These are phyloP conservation scores for Phytophthora aleatoria DNA, from an alignment of 352 stramenopile genomes.

Conservation along the genomic window DNA sequence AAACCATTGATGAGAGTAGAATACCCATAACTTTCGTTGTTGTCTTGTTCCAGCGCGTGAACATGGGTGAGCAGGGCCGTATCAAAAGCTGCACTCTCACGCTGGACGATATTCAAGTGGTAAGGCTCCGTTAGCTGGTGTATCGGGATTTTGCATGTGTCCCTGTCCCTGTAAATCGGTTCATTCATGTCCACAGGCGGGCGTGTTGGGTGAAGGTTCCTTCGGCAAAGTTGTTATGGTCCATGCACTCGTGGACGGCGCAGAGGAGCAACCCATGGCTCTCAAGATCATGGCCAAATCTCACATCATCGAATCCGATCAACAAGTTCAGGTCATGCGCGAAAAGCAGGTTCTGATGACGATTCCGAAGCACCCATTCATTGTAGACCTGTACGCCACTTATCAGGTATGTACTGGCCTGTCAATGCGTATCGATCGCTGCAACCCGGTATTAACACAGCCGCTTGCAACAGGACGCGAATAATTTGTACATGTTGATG, in stretches of 20 bases:
- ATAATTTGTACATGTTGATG: constrained; percentile 95
- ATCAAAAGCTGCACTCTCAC: constrained; percentile 58
- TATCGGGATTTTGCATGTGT: neutral
- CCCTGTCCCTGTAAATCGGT: neutral
- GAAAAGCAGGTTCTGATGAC: constrained; percentile 92
- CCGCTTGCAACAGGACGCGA: constrained; percentile 66
- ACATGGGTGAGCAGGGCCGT: constrained; percentile 45
- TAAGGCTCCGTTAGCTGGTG: constrained; percentile 18
- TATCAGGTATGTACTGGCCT: constrained; percentile 61
- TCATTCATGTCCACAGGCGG: constrained; percentile 33
- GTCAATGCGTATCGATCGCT: neutral
- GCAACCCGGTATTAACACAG: neutral
- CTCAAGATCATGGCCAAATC: constrained; percentile 95
- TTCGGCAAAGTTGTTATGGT: constrained; percentile 97
- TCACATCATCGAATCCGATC: constrained; percentile 92
- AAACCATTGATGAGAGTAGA: neutral
- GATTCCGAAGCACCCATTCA: constrained; percentile 90
- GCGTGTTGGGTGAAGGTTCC: constrained; percentile 94
- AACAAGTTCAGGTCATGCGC: constrained; percentile 93
- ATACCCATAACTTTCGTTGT: constrained; percentile 6
- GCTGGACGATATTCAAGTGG: constrained; percentile 71
- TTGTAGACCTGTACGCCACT: constrained; percentile 90
- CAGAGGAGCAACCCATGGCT: constrained; percentile 71
- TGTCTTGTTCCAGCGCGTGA: constrained; percentile 43
- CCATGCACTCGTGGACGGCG: constrained; percentile 57